phyloP scores from a whole-genome alignment of 495 filamentous ascomycete species.

The Aspergillus bertholletiae region DNA sequence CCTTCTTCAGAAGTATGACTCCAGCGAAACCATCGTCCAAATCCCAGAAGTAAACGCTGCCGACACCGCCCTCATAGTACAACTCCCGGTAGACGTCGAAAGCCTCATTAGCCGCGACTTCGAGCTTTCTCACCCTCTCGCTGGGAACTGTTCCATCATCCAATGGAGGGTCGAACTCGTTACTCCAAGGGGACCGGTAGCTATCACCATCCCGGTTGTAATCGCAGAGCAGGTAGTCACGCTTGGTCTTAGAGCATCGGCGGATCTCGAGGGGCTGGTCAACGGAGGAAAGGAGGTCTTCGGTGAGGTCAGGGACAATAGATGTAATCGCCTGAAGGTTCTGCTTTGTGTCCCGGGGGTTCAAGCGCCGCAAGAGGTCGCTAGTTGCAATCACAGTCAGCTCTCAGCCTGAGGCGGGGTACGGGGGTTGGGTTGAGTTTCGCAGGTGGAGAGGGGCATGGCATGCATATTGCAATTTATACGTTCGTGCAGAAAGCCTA shows the following conservation, averaged over 20 bases:
- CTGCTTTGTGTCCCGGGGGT: conserved; percentile 80
- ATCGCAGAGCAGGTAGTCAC: conserved; percentile 97
- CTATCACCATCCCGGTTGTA: conserved; percentile 99
- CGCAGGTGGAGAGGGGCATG: neutral
- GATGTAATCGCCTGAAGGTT: conserved; percentile 83
- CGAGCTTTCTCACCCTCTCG: conserved; percentile 86
- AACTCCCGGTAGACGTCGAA: conserved; percentile 97
- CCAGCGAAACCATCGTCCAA: conserved; percentile 97
- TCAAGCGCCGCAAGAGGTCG: conserved; percentile 96
- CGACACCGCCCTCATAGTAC: conserved; percentile 96
- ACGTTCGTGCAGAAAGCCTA: neutral
- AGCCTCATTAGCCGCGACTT: conserved; percentile 88
- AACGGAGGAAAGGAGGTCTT: conserved; percentile 96
- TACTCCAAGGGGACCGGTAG: conserved; percentile 96
- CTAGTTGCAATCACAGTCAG: conserved; percentile 46
- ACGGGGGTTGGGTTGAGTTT: conserved; percentile 10
- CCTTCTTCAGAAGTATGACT: conserved; percentile 92
- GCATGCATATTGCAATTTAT: neutral
- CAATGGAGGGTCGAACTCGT: conserved; percentile 90
- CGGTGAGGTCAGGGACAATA: conserved; percentile 85
- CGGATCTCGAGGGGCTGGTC: conserved; percentile 89
- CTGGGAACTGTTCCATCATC: conserved; percentile 76
- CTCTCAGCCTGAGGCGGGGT: conserved; percentile 26
- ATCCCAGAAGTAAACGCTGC: conserved; percentile 97
- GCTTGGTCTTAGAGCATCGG: conserved; percentile 80